A percentile compares a stretch with the other conserved stretches of the same genome.
These are phyloP conservation scores for Leptographium flavum DNA, from an alignment of 2,329 filamentous ascomycete species.

Conservation along the genomic window DNA sequence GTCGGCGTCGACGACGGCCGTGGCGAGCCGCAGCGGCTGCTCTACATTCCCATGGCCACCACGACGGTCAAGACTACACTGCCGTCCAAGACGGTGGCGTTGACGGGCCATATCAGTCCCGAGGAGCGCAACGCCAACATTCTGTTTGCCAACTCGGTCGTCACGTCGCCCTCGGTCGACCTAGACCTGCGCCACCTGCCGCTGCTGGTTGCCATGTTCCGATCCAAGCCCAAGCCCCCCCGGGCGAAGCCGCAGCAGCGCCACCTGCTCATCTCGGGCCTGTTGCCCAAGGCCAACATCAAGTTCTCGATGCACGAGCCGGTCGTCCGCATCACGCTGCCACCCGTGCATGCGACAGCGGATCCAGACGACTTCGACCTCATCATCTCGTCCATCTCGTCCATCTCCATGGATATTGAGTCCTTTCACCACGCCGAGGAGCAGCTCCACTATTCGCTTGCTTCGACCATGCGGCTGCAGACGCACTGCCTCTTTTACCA, in stretches of 20 bases:
- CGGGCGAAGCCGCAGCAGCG: constrained; percentile 31
- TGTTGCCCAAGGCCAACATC: constrained; percentile 84
- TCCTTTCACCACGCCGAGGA: constrained; percentile 84
- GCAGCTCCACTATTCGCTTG: constrained; percentile 75
- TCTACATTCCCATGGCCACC: constrained; percentile 95
- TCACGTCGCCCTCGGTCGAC: constrained; percentile 90
- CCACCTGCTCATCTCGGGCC: constrained; percentile 68
- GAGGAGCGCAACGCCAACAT: constrained; percentile 92
- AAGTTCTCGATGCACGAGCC: constrained; percentile 96
- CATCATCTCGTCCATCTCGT: constrained; percentile 67
- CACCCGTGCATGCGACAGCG: constrained; percentile 52
- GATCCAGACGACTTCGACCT: constrained; percentile 79
- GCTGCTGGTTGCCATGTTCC: constrained; percentile 63
- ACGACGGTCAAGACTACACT: constrained; percentile 88
- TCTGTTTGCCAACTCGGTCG: constrained; percentile 86
- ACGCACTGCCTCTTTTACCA: constrained; percentile 92
- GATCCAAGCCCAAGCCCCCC: constrained; percentile 32
- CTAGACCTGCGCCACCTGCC: constrained; percentile 85
- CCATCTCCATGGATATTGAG: constrained; percentile 82
- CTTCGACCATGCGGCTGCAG: constrained; percentile 67
- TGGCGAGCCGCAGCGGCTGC: constrained; percentile 67
- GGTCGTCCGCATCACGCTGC: constrained; percentile 77
- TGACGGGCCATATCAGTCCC: constrained; percentile 53
- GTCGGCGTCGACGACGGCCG: constrained; percentile 84
- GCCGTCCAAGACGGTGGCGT: constrained; percentile 83